Conservation (phyloP, 164 flowering plant genomes). For the Buxus sempervirens region DNA sequence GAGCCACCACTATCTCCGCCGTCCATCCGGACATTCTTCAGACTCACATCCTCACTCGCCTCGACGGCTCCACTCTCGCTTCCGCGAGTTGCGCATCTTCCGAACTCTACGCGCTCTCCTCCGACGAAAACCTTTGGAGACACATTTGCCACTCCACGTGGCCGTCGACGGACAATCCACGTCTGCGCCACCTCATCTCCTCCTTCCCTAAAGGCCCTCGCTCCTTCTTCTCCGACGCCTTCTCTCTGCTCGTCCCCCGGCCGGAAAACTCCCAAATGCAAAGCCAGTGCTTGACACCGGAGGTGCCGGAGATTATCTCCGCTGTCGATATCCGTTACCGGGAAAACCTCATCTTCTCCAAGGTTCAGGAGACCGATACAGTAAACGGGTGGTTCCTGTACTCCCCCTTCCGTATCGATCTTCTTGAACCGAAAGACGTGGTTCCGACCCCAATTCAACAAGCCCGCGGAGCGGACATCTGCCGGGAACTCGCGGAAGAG, state of each 20-base stretch:
- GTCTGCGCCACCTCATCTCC: slow-evolving; percentile 36
- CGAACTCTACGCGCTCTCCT: slow-evolving; percentile 36
- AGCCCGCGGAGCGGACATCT: slow-evolving; percentile 12
- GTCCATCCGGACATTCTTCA: slow-evolving; percentile 55
- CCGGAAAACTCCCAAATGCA: slow-evolving; percentile 3
- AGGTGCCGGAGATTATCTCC: slow-evolving; percentile 40
- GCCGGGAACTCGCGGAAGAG: slow-evolving; percentile 28
- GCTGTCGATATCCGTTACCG: slow-evolving; percentile 72
- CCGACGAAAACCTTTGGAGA: slow-evolving; percentile 52
- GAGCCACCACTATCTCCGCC: slow-evolving; percentile 19
- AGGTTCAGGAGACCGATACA: slow-evolving; percentile 39
- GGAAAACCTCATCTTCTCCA: slow-evolving; percentile 40
- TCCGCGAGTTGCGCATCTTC: slow-evolving; percentile 51
- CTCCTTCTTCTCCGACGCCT: slow-evolving; percentile 69
- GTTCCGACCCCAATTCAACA: slow-evolving; percentile 29
- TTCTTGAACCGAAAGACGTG: slow-evolving; percentile 48
- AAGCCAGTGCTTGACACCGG: not conserved
- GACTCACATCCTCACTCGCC: slow-evolving; percentile 59
- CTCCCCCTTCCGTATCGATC: slow-evolving; percentile 58
- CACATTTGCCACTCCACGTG: slow-evolving; percentile 48
- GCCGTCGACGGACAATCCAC: slow-evolving; percentile 58
- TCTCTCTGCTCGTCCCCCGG: slow-evolving; percentile 29
- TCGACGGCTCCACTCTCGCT: slow-evolving; percentile 67
- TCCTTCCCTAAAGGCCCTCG: slow-evolving; percentile 54
- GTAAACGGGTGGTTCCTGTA: slow-evolving; percentile 41